Base-by-base conservation (phyloP, 495 filamentous ascomycete species). In the Cercophora samala region DNA sequence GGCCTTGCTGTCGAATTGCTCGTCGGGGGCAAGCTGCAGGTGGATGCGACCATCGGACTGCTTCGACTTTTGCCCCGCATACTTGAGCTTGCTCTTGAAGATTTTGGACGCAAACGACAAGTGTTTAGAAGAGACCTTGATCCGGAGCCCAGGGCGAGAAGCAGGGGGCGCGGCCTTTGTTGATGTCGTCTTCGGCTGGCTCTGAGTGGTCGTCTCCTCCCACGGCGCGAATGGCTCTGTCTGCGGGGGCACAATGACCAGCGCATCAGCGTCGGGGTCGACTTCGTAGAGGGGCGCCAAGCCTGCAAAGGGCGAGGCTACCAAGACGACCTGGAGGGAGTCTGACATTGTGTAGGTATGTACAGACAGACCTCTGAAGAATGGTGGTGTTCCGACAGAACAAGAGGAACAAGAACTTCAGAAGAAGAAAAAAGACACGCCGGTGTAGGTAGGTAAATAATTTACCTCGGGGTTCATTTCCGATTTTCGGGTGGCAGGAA, bases 71-170 rank as follows among this genome's bases (percentile, higher is more conserved):
- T 65, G n/a, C 63, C 52, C 42, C 65, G 70, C 73, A 60, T 75
- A 70, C 23, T 68, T 70, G 37, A 79, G 68, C 56, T 73, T 74
- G 64, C 60, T 72, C 55, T 75, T 76, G 69, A 88, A 86, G 9
- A 80, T 68, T 1, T 79, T 72, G 1, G 83, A 88, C 2, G 80
- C 78, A 21, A 85, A 66, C 0, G 69, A 75, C 19, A 88, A 69
- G 68, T 87, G 82, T 32, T 79, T 81, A 1, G 84, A 84, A 17
- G 83, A 87, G 8, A 85, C 82, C 56, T 79, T 82, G 71, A 79
- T 69, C 62, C 73, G 72, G 26, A 77, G 64, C 3, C 69, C 72
- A 0, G 63, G n/a, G 19, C 29, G 60, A 26, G 70, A 64, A 17
- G 64, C 23, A 0, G 71, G 64, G 0, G 64, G 24, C 26, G 71